Evolutionary conservation across 345 rosid species (phyloP).

Genomic region (Gossypium australe): DNA sequence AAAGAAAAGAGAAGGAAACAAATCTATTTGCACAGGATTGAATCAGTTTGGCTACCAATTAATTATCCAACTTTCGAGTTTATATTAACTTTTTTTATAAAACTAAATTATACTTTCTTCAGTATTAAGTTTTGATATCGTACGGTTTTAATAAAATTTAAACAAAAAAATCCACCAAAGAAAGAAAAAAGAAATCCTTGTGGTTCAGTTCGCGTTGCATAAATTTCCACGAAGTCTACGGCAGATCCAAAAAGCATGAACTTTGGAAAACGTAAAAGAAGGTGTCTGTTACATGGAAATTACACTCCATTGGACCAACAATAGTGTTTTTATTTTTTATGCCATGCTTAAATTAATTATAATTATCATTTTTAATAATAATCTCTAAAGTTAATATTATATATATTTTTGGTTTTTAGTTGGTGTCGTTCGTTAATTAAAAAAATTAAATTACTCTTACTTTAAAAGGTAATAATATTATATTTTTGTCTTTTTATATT

Average conservation of each 20-base stretch:
- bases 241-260: neutral
- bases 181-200: neutral
- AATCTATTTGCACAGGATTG: neutral
- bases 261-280: neutral
- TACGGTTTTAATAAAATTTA: neutral
- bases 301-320: neutral
- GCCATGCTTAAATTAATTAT: no score
- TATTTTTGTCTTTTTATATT: no score
- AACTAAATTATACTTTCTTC: neutral
- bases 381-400: no score
- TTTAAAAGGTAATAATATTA: no score
- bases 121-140: neutral
- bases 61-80: neutral
- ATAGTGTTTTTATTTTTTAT: no score
- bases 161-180: neutral
- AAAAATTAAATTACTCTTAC: no score
- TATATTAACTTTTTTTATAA: neutral
- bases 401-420: no score
- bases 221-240: neutral
- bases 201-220: neutral
- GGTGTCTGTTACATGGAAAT: neutral
- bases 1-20: neutral
- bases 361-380: no score
- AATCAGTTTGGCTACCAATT: neutral
- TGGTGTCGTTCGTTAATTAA: accelerated